Percentiles rank a stretch among this genome's conserved stretches.
These are phyloP conservation scores for Larix kaempferi DNA, from an alignment of 75 land plant species.

Conservation along the genomic window DNA sequence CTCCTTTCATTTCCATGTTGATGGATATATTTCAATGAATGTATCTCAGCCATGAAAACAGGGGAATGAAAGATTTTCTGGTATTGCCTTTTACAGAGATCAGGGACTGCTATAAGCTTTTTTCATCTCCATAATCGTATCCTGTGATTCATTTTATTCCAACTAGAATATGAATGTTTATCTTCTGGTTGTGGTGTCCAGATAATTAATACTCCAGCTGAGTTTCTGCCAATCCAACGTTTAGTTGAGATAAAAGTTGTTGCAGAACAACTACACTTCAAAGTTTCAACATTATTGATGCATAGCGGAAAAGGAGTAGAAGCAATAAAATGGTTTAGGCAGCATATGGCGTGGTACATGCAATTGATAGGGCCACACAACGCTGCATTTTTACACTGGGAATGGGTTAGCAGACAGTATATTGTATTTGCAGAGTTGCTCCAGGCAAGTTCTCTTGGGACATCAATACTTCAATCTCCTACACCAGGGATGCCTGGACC, in stretches of 20 bases:
- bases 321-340: slow-evolving; percentile 88
- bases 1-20: neutral
- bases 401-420: slow-evolving; percentile 92
- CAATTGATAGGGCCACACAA: slow-evolving; percentile 72
- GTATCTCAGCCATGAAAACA: neutral
- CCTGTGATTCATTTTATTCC: neutral
- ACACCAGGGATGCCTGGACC: slow-evolving; percentile 24
- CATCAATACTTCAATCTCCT: slow-evolving; percentile 31
- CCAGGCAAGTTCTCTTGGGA: slow-evolving; percentile 53
- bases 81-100: neutral
- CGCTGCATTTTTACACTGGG: slow-evolving; percentile 87
- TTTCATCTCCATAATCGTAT: neutral
- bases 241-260: slow-evolving; percentile 85
- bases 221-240: slow-evolving; percentile 75
- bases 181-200: slow-evolving; percentile 14
- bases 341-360: slow-evolving; percentile 59
- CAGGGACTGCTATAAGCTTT: neutral
- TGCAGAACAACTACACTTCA: slow-evolving; percentile 91
- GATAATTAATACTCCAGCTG: slow-evolving; percentile 56
- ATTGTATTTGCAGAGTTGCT: slow-evolving; percentile 92
- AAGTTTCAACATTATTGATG: slow-evolving; percentile 85
- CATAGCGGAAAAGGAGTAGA: slow-evolving; percentile 92
- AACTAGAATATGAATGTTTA: slow-evolving; percentile 1
- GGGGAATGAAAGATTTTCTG: neutral
- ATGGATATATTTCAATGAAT: neutral